Base-by-base conservation (phyloP, 192 early-diverging fungal genomes). In the Umbelopsis isabellina region DNA sequence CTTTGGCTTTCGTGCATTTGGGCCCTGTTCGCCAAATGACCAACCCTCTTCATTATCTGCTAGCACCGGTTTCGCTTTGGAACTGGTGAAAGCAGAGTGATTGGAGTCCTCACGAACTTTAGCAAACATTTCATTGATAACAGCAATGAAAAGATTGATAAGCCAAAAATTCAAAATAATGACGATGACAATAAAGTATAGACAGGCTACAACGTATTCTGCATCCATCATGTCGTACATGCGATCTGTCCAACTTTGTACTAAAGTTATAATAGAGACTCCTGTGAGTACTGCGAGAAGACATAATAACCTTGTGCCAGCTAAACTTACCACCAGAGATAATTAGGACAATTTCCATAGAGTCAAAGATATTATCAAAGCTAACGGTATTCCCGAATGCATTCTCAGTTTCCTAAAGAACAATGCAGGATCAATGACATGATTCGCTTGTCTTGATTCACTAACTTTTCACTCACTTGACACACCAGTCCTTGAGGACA, bases 101-200 rank as follows among this genome's bases (percentile, higher is more conserved):
- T 87, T 72, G 27, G 82, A 73, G 66, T 87, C 86, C 66, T 86
- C 88, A 47, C 88, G 73, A n/a, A 89, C 83, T 73, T 87, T 86
- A 33, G 85, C 86, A 83, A 89, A 89, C 82, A 87, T 83, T 74
- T 85, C 83, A 30, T 80, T 86, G 70, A 87, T 87, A 37, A 89
- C 88, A 18, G 88, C 88, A n/a, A 89, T 75, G 66, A 89, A 89
- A 49, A 89, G 72, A 69, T 89, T 87, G 48, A 89, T 71, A 49
- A 89, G 76, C 88, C 85, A 87, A 69, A 85, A 87, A 68, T 87
- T 86, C 80, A 89, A 82, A n/a, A 89, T 78, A 25, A 89, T 53
- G 8, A 87, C 80, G 44, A 84, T 75, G 16, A 86, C 35, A 15
- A 89, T 79, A 73, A 87, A 89, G 55, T 83, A 89, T 46, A 86